These are phyloP conservation scores for Daphne laureola DNA, from an alignment of 441 rosid species.

Conservation along the genomic window DNA sequence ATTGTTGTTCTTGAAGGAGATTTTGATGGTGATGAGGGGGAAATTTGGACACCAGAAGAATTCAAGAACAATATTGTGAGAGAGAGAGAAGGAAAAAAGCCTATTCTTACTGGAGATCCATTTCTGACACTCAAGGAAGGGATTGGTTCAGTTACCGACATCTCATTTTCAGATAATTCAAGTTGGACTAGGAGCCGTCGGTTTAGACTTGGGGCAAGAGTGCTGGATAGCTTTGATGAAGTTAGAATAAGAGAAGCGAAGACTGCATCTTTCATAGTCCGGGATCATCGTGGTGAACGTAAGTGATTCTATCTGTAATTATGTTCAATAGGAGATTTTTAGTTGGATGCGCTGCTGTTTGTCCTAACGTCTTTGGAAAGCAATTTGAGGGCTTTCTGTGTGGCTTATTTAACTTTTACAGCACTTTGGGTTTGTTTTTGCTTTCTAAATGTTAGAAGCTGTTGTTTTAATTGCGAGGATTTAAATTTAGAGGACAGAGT, in stretches of 20 bases:
- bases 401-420: too few species aligned
- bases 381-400: too few species aligned
- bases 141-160: slow-evolving; percentile 51
- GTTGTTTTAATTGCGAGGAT: too few species aligned
- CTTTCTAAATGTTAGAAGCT: too few species aligned
- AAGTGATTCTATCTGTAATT: slow-evolving; percentile 29
- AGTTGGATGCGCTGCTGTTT: background rate
- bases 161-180: slow-evolving; percentile 91
- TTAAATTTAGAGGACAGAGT: too few species aligned
- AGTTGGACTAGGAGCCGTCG: slow-evolving; percentile 99
- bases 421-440: too few species aligned
- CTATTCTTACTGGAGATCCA: slow-evolving; percentile 77
- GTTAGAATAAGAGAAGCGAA: slow-evolving; percentile 57
- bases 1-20: slow-evolving; percentile 93
- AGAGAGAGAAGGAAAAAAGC: slow-evolving; percentile 93
- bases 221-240: slow-evolving; percentile 57
- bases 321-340: slow-evolving; percentile 2
- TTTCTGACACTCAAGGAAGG: slow-evolving; percentile 62
- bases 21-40: slow-evolving; percentile 59
- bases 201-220: slow-evolving; percentile 84
- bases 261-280: slow-evolving; percentile 79
- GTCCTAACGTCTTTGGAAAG: too few species aligned
- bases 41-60: slow-evolving; percentile 68
- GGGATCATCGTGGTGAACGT: slow-evolving; percentile 99
- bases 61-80: slow-evolving; percentile 76